A percentile compares a stretch with the other conserved stretches of the same genome.
These are phyloP conservation scores for Coprinellus micaceus DNA, from an alignment of 768 basidiomycete genomes.

Conservation along the genomic window DNA sequence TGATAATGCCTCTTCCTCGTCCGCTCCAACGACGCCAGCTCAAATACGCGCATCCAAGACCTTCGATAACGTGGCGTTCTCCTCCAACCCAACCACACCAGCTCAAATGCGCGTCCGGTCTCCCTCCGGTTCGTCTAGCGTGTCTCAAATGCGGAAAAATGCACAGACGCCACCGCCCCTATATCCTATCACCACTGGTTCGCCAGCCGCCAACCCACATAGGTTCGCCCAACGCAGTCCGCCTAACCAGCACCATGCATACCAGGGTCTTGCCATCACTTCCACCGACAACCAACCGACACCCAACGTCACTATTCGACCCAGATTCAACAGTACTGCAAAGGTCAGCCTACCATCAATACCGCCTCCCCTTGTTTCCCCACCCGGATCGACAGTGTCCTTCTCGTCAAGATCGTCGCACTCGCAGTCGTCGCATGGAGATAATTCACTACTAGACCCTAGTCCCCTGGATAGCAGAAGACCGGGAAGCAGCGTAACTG, in stretches of 20 bases:
- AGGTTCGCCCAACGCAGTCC: constrained; percentile 41
- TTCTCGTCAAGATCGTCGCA: constrained; percentile 75
- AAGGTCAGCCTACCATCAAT: constrained; percentile 55
- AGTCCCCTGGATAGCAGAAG: not conserved
- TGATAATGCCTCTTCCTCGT: no score
- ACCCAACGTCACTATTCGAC: constrained; percentile 12
- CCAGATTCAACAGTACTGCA: constrained; percentile 17
- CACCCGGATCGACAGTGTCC: constrained; percentile 67
- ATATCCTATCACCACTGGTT: constrained; percentile 56
- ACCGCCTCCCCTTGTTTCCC: constrained; percentile 67
- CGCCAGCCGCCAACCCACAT: constrained; percentile 56
- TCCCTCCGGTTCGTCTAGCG: constrained; percentile 38
- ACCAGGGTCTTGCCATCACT: constrained; percentile 26
- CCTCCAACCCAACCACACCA: constrained; percentile 15
- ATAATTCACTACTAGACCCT: not conserved
- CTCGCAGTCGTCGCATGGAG: constrained; percentile 43
- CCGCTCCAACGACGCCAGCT: no score
- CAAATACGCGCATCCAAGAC: constrained; percentile 56
- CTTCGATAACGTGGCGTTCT: constrained; percentile 16
- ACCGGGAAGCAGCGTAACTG: constrained; percentile 2
- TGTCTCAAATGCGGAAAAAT: constrained; percentile 25
- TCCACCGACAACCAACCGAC: constrained; percentile 4
- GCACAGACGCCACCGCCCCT: constrained; percentile 17
- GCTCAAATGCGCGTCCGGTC: constrained; percentile 30
- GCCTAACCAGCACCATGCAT: constrained; percentile 26